A percentile compares a stretch with the other conserved stretches of the same genome.
These are phyloP conservation scores for Mycena rosella DNA, from an alignment of 768 basidiomycete genomes.

Conservation along the genomic window DNA sequence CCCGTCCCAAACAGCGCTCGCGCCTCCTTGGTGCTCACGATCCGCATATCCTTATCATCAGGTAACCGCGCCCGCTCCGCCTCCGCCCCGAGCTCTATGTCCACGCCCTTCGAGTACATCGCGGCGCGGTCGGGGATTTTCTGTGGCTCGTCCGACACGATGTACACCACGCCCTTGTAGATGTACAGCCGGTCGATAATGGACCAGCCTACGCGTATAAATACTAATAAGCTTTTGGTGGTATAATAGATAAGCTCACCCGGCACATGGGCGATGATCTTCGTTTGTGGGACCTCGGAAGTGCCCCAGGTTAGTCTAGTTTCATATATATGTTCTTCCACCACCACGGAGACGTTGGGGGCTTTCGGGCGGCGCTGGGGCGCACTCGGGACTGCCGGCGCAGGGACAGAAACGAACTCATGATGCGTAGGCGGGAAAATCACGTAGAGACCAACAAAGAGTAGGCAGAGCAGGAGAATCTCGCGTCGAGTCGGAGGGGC, in stretches of 20 bases:
- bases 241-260: background rate
- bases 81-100: conserved; percentile 68
- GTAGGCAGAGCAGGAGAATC: conserved; percentile 53
- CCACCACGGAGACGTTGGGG: background rate
- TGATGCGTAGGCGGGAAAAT: conserved; percentile 23
- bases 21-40: conserved; percentile 80
- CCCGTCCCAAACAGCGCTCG: conserved; percentile 74
- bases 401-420: conserved; percentile 35
- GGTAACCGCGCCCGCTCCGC: conserved; percentile 74
- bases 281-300: conserved; percentile 21
- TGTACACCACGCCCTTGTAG: conserved; percentile 83
- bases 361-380: conserved; percentile 3
- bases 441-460: conserved; percentile 46
- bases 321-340: background rate
- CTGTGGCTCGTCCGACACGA: conserved; percentile 82
- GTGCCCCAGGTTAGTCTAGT: conserved; percentile 22
- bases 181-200: conserved; percentile 88
- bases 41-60: conserved; percentile 80
- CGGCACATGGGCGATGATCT: conserved; percentile 26
- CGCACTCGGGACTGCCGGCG: conserved; percentile 26
- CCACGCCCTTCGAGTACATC: conserved; percentile 79
- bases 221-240: background rate
- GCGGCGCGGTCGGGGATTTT: conserved; percentile 72
- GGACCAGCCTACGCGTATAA: conserved; percentile 56
- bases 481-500: conserved; percentile 59